Percentiles rank a stretch among this genome's conserved stretches.
phyloP scores from a whole-genome alignment of 306 rosid species.

The Aeschynomene evenia region DNA sequence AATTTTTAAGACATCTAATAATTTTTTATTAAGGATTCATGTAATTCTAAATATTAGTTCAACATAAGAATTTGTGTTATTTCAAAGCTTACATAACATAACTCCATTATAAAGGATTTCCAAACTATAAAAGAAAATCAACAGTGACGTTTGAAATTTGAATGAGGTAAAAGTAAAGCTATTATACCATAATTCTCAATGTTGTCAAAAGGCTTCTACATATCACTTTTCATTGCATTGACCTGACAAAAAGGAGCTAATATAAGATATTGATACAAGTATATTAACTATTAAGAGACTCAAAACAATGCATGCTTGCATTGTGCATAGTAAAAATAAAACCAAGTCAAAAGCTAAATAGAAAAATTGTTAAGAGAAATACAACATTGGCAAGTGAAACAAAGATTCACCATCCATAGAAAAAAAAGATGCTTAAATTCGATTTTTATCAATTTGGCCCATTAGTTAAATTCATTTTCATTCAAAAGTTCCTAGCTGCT shows the following conservation, averaged over 20 bases:
- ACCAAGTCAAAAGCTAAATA: neutral
- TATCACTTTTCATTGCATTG: conserved; percentile 68
- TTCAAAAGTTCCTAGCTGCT: neutral
- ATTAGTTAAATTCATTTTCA: neutral
- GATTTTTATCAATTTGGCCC: conserved; percentile 3
- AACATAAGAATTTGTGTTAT: no score
- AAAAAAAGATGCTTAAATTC: neutral
- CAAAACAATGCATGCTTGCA: neutral
- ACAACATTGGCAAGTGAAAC: neutral
- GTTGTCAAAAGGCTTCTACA: conserved; percentile 90
- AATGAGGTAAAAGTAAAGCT: no score
- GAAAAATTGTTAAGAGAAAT: neutral
- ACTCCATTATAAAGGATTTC: no score
- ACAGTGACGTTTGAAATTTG: no score
- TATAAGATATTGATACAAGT: conserved; percentile 33
- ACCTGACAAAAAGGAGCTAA: conserved; percentile 55
- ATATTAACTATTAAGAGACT: neutral
- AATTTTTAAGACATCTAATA: no score
- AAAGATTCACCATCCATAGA: neutral
- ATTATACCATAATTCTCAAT: conserved; percentile 96
- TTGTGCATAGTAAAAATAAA: neutral
- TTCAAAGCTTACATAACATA: no score
- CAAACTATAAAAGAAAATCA: no score
- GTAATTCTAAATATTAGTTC: no score
- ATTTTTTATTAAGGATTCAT: no score